A percentile compares a stretch with the other conserved stretches of the same genome.
phyloP scores from a whole-genome alignment of 202 grass and related monocot species.

The Hordeum pubiflorum region DNA sequence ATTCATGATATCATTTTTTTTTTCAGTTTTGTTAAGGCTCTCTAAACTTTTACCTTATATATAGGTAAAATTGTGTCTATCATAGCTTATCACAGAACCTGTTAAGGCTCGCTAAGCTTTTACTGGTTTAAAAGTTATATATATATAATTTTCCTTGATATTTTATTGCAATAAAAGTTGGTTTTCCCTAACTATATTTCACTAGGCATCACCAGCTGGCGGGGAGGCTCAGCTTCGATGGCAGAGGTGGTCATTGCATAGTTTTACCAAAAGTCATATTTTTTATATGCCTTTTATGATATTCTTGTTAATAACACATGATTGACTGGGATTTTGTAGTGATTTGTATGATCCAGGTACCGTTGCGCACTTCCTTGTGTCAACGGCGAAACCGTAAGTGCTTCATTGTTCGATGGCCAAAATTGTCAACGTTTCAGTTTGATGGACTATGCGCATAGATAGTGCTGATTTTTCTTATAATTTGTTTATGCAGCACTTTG shows the following conservation, averaged over 20 bases:
- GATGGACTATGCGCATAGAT: not conserved
- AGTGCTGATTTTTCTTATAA: not conserved
- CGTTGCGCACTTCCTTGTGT: not conserved
- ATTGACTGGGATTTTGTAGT: not conserved
- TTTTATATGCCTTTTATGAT: not conserved
- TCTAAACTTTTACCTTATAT: too few relatives aligned
- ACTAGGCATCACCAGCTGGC: not conserved
- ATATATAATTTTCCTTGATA: not conserved
- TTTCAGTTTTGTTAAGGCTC: too few relatives aligned
- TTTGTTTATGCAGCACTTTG: not conserved
- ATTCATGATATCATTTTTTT: too few relatives aligned
- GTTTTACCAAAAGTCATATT: not conserved
- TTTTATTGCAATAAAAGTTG: not conserved
- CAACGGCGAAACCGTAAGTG: not conserved
- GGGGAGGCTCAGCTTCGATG: not conserved
- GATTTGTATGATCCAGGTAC: not conserved
- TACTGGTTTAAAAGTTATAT: too few relatives aligned
- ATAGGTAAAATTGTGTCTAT: too few relatives aligned
- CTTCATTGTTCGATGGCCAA: not conserved
- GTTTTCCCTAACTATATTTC: not conserved
- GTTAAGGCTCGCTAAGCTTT: too few relatives aligned
- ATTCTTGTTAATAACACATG: not conserved
- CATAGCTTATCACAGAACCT: too few relatives aligned
- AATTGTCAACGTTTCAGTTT: not conserved
- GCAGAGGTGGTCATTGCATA: not conserved